A percentile compares a stretch with the other conserved stretches of the same genome.
Conservation (phyloP, 2,329 filamentous ascomycete genomes). For the Huntiella decipiens region DNA sequence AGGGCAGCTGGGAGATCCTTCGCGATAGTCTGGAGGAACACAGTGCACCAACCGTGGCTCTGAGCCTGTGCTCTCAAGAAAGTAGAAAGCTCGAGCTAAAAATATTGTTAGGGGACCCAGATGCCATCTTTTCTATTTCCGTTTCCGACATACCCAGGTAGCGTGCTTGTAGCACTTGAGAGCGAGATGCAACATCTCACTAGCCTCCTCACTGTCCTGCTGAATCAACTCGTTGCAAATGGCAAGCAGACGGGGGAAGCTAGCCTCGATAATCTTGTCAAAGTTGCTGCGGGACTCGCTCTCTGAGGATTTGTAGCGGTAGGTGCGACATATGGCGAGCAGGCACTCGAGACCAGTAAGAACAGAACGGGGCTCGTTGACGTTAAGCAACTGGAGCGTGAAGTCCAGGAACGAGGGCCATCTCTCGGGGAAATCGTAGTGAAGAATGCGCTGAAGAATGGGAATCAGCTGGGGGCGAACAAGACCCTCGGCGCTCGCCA, state of each 20-base stretch:
- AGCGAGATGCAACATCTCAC: constrained; percentile 87
- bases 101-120: background rate
- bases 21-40: constrained; percentile 78
- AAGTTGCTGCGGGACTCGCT: constrained; percentile 66
- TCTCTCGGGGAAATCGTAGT: constrained; percentile 82
- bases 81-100: constrained; percentile 65
- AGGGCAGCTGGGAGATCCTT: constrained; percentile 66
- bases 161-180: constrained; percentile 97
- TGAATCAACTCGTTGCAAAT: constrained; percentile 80
- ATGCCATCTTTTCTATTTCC: background rate
- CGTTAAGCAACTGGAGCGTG: constrained; percentile 72
- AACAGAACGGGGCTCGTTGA: constrained; percentile 69
- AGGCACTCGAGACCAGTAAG: constrained; percentile 89
- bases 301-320: constrained; percentile 72
- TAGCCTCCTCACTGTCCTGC: constrained; percentile 83
- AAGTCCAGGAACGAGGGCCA: constrained; percentile 94
- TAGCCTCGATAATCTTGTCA: constrained; percentile 79
- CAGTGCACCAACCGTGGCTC: constrained; percentile 88
- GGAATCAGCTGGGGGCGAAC: constrained; percentile 88
- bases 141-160: constrained; percentile 50
- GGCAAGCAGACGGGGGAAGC: constrained; percentile 69
- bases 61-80: constrained; percentile 61
- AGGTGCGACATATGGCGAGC: constrained; percentile 84
- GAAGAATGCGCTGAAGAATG: constrained; percentile 85
- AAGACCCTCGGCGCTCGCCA: constrained; percentile 60